Evolutionary conservation across 257 asterid species (phyloP), one percentile per base, ranked within the genome.

Genomic region (Gynochthodes officinalis): DNA sequence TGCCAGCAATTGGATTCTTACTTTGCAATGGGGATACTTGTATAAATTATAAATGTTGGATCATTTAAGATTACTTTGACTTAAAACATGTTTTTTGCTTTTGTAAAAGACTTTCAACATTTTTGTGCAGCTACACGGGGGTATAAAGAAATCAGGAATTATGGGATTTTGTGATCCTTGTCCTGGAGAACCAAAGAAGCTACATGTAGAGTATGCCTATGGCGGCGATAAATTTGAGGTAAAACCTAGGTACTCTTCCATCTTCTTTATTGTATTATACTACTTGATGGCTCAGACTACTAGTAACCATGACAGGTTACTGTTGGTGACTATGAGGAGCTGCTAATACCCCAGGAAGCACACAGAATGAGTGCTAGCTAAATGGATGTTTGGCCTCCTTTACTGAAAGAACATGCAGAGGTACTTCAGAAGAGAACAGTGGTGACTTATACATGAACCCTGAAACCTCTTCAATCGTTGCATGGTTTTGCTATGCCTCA

Each of bases 131-230:
- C 90, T 95, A 33, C 97, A 95, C 28, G 91, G 83, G 57, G 96
- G 98, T 48, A 94, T 92, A 59, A 92, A 90, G 82, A 92, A 92
- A 78, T 92, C 96, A 0, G 98, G 99, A 73, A 92, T 95, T 63
- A 95, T 95, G 98, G 99, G 99, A n/a, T 95, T 89, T 75, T 95
- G 98, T 19, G 98, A 95, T 89, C 96, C 98, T 83, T 95, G 93
- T 73, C 98, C 99, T 0, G 96, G 92, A 60, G 96, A 85, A 76
- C 76, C 87, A n/a, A 95, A 92, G 86, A 86, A 83, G 77, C 74
- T 95, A 84, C 78, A 83, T 53, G 87, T 95, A 53, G 96, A 87
- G 72, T 95, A 92, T 78, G 82, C 85, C 7, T 84, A 80, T 16
- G 82, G 81, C 60, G 90, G 82, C 69, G 40, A 69, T 74, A 84